Evolutionary conservation across 768 basidiomycete genomes (phyloP).

Genomic region (Epithele typhae): DNA sequence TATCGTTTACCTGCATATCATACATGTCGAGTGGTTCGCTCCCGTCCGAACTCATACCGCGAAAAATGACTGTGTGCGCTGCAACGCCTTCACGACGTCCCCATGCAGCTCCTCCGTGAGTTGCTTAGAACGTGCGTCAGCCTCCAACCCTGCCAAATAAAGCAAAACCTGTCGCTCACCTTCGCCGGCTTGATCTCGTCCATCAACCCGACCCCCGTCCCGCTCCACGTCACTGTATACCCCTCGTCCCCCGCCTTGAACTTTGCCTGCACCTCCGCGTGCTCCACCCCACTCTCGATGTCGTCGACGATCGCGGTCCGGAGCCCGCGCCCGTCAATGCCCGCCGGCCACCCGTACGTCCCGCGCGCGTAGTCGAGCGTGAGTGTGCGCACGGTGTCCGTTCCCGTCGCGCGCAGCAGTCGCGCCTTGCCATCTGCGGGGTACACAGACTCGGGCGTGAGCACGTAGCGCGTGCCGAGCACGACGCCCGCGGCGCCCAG

Average conservation of each 20-base stretch:
- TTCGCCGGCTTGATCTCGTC: constrained; percentile 36
- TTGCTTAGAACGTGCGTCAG: constrained; percentile 34
- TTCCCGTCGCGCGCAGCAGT: constrained; percentile 23
- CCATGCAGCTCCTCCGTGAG: constrained; percentile 49
- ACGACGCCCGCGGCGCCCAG: constrained; percentile 68
- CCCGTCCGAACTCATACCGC: too few relatives aligned
- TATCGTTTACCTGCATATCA: too few relatives aligned
- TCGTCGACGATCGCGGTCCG: constrained; percentile 56
- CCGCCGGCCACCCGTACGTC: constrained; percentile 29
- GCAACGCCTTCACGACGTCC: constrained; percentile 38
- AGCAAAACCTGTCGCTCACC: constrained; percentile 28
- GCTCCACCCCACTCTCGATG: constrained; percentile 42
- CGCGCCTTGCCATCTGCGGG: constrained; percentile 28
- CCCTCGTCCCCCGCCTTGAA: constrained; percentile 41
- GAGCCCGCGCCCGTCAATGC: constrained; percentile 45
- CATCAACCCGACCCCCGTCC: constrained; percentile 59
- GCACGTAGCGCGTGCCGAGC: constrained; percentile 71
- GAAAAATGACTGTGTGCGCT: constrained; percentile 4
- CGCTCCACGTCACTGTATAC: constrained; percentile 60
- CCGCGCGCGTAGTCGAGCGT: constrained; percentile 31
- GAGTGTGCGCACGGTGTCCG: constrained; percentile 27
- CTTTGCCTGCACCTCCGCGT: constrained; percentile 38
- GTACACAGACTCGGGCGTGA: constrained; percentile 56
- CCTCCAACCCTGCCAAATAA: too few relatives aligned
- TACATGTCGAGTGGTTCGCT: too few relatives aligned